Conservation (phyloP, 164 flowering plant species). For the Vitis cinerea region DNA sequence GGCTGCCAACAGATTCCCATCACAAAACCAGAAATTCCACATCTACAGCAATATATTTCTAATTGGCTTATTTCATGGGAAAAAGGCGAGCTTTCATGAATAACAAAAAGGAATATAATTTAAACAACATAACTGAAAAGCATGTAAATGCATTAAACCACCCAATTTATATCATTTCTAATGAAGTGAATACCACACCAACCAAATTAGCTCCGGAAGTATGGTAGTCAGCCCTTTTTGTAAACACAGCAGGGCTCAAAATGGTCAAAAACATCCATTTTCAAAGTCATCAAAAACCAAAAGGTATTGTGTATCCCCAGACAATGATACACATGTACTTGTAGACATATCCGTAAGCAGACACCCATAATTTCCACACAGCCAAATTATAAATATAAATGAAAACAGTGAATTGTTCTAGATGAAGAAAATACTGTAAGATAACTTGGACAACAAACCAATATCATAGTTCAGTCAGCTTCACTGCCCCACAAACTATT, state of each 20-base stretch:
- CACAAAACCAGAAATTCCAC: too few relatives aligned
- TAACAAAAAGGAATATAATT: too few relatives aligned
- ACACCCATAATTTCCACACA: conserved; percentile 15
- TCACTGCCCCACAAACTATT: conserved; percentile 12
- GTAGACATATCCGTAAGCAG: conserved; percentile 8
- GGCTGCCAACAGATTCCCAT: too few relatives aligned
- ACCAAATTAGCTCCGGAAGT: too few relatives aligned
- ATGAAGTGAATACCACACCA: too few relatives aligned
- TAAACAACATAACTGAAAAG: too few relatives aligned
- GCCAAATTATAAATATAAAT: conserved; percentile 3
- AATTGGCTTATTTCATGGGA: too few relatives aligned
- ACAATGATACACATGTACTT: background rate
- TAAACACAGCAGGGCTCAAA: background rate
- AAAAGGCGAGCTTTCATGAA: too few relatives aligned
- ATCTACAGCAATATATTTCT: too few relatives aligned
- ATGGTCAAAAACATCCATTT: background rate
- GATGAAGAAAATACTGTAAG: conserved; percentile 3
- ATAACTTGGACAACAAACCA: conserved; percentile 13
- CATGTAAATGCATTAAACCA: too few relatives aligned
- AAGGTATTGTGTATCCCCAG: background rate
- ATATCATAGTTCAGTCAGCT: conserved; percentile 13
- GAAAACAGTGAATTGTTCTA: conserved; percentile 6
- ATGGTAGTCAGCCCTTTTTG: too few relatives aligned
- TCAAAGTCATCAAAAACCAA: background rate
- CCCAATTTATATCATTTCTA: too few relatives aligned